Evolutionary conservation across 2,329 filamentous ascomycete genomes (phyloP).

Genomic region (Cryphonectria radicalis): DNA sequence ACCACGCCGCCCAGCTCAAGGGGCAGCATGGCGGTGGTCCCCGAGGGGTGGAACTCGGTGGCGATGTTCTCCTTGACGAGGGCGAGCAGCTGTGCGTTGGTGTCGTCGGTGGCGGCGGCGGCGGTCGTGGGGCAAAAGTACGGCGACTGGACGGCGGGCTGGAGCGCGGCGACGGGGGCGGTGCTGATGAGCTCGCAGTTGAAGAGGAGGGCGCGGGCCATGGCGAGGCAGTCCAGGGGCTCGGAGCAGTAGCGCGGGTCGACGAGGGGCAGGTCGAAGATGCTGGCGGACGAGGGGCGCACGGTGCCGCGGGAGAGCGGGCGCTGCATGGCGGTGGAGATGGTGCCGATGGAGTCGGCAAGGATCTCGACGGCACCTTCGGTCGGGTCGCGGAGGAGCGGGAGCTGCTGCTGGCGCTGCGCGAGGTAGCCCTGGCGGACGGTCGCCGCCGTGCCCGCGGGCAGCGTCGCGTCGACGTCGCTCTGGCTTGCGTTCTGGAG

Average conservation of each 20-base stretch:
- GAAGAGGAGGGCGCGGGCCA: constrained; percentile 51
- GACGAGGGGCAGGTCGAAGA: constrained; percentile 53
- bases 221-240: constrained; percentile 50
- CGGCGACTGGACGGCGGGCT: constrained; percentile 43
- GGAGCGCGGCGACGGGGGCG: constrained; percentile 31
- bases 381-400: constrained; percentile 43
- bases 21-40: constrained; percentile 30
- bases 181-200: constrained; percentile 42
- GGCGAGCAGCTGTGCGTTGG: constrained; percentile 47
- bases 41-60: constrained; percentile 35
- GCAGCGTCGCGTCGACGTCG: constrained; percentile 21
- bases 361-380: constrained; percentile 37
- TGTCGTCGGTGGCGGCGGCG: constrained; percentile 29
- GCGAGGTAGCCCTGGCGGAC: constrained; percentile 31
- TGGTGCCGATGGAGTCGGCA: constrained; percentile 34
- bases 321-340: constrained; percentile 32
- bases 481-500: constrained; percentile 23
- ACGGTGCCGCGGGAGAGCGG: constrained; percentile 50
- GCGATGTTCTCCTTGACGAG: constrained; percentile 32
- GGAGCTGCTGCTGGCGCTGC: constrained; percentile 37
- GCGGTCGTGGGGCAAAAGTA: constrained; percentile 32
- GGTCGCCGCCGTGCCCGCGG: constrained; percentile 25
- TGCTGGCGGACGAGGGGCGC: constrained; percentile 51
- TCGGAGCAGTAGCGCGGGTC: constrained; percentile 53
- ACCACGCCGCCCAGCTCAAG: constrained; percentile 46